These are phyloP conservation scores for Amanita phalloides DNA, from an alignment of 768 basidiomycete genomes.

Conservation along the genomic window DNA sequence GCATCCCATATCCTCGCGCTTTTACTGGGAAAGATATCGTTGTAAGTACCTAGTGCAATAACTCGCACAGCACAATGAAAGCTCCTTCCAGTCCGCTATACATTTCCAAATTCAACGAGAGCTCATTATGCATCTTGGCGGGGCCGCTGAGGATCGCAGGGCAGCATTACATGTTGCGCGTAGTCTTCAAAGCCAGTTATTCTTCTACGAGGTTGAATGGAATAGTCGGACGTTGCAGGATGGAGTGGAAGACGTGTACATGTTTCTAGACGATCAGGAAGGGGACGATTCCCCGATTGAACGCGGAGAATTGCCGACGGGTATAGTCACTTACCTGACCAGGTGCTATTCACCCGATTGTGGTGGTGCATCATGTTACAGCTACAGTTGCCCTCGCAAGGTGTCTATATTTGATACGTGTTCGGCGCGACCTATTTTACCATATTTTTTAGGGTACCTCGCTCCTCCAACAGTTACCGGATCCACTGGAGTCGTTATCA, in stretches of 20 bases:
- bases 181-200: slow-evolving; percentile 84
- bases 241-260: slow-evolving; percentile 88
- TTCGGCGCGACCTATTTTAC: slow-evolving; percentile 1
- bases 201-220: slow-evolving; percentile 97
- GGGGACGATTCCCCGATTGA: slow-evolving; percentile 50
- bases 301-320: slow-evolving; percentile 70
- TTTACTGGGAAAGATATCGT: slow-evolving; percentile 96
- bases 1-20: slow-evolving; percentile 80
- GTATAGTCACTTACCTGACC: slow-evolving; percentile 82
- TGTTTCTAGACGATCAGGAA: slow-evolving; percentile 79
- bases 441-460: slow-evolving; percentile 19
- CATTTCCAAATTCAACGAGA: slow-evolving; percentile 83
- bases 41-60: slow-evolving; percentile 31
- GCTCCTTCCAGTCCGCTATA: slow-evolving; percentile 58
- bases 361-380: slow-evolving; percentile 69
- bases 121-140: slow-evolving; percentile 62
- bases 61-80: neutral
- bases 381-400: slow-evolving; percentile 68
- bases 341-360: slow-evolving; percentile 87
- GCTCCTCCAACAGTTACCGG: slow-evolving; percentile 15
- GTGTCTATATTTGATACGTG: slow-evolving; percentile 21
- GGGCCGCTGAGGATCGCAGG: slow-evolving; percentile 68
- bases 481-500: slow-evolving; percentile 20
- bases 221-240: slow-evolving; percentile 73
- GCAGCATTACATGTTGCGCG: slow-evolving; percentile 83